phyloP scores from a whole-genome alignment of 169 alveolate species.

The Toxoplasma gondii region DNA sequence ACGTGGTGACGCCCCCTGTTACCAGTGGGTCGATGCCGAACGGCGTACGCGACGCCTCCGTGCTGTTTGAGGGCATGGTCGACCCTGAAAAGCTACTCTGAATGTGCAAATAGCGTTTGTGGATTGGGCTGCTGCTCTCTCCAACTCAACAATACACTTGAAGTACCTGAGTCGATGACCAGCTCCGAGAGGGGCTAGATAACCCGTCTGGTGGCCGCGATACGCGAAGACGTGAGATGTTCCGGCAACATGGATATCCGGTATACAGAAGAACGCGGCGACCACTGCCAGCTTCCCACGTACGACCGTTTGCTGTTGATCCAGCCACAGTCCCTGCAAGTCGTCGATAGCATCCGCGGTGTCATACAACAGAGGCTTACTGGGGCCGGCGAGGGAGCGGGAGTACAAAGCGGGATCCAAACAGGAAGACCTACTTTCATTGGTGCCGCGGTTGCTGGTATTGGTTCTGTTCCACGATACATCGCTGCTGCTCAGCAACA shows the following conservation, averaged over 20 bases:
- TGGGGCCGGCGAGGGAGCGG: not conserved
- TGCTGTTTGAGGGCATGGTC: no score
- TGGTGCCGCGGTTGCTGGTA: constrained; percentile 1
- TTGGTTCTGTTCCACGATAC: not conserved
- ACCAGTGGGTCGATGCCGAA: no score
- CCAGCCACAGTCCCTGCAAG: not conserved
- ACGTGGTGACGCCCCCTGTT: no score
- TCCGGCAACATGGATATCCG: not conserved
- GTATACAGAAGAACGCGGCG: not conserved
- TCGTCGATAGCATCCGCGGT: not conserved
- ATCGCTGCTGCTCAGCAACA: constrained; percentile 21
- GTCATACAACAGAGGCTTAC: not conserved
- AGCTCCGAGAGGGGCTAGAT: no score
- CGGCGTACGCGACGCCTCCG: no score
- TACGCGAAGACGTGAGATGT: no score
- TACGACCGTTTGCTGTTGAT: not conserved
- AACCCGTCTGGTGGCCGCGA: no score
- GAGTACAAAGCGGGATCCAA: not conserved
- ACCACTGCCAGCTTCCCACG: not conserved
- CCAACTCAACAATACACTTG: no score
- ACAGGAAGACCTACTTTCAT: not conserved
- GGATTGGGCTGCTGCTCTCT: no score
- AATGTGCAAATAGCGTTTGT: no score
- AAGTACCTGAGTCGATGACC: no score
- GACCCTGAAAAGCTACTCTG: no score